Evolutionary conservation across 768 basidiomycete species (phyloP).

Genomic region (Leucosporidium creatinivorum): DNA sequence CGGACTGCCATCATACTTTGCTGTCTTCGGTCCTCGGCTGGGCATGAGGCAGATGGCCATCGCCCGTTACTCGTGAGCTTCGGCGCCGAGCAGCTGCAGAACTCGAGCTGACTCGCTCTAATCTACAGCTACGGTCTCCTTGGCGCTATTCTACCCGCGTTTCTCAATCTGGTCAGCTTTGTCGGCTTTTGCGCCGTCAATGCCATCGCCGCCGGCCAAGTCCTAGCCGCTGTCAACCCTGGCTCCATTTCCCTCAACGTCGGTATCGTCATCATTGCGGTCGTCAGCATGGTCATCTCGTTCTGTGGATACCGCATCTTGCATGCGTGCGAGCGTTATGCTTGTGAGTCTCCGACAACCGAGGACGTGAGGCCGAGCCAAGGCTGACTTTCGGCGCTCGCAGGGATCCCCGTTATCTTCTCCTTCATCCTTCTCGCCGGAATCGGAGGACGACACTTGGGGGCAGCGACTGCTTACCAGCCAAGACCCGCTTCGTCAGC

Average conservation of each 20-base stretch:
- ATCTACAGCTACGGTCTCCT: slow-evolving; percentile 41
- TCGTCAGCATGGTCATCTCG: slow-evolving; percentile 57
- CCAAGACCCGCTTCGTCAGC: slow-evolving; percentile 53
- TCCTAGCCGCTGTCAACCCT: slow-evolving; percentile 53
- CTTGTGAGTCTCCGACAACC: slow-evolving; percentile 42
- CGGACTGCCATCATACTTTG: slow-evolving; percentile 55
- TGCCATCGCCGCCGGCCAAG: slow-evolving; percentile 62
- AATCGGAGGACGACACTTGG: slow-evolving; percentile 64
- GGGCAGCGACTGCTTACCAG: slow-evolving; percentile 42
- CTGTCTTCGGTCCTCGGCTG: slow-evolving; percentile 69
- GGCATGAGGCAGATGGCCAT: slow-evolving; percentile 78
- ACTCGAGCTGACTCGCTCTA: not conserved
- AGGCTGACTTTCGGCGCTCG: not conserved
- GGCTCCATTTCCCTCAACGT: slow-evolving; percentile 55
- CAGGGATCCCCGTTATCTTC: slow-evolving; percentile 66
- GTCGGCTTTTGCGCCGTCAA: slow-evolving; percentile 62
- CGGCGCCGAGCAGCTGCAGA: slow-evolving; percentile 45
- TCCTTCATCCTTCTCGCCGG: slow-evolving; percentile 64
- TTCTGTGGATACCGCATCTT: slow-evolving; percentile 31
- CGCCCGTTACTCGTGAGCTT: slow-evolving; percentile 55
- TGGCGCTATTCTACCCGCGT: slow-evolving; percentile 40
- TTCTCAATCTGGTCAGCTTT: slow-evolving; percentile 55
- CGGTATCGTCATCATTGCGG: slow-evolving; percentile 69
- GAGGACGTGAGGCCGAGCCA: not conserved
- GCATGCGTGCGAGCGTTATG: slow-evolving; percentile 54